Percentiles rank a stretch among this genome's conserved stretches.
Evolutionary conservation across 306 rosid species (phyloP).

Genomic region (Styphnolobium japonicum): DNA sequence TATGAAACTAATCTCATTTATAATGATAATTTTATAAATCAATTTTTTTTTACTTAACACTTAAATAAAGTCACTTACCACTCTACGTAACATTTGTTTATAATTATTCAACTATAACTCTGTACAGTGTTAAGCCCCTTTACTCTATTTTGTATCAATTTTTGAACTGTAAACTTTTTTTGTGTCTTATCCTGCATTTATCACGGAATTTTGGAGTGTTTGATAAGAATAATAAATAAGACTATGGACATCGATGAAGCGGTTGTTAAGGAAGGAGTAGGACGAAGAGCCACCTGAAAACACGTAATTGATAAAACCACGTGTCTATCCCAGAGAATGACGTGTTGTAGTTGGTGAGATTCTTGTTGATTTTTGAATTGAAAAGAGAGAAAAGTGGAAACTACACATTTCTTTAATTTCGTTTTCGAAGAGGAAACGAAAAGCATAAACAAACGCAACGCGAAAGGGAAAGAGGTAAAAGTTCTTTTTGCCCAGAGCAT

Average conservation of each 20-base stretch:
- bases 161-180: not conserved
- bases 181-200: not conserved
- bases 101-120: too few species aligned
- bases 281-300: not conserved
- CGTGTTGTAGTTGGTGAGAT: conserved; percentile 27
- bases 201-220: not conserved
- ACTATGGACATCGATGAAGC: not conserved
- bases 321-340: conserved; percentile 17
- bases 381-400: not conserved
- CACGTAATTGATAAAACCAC: conserved; percentile 18
- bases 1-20: too few species aligned
- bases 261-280: conserved; percentile 12
- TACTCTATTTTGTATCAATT: not conserved
- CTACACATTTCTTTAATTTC: conserved; percentile 8
- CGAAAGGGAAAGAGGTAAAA: not conserved
- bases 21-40: too few species aligned
- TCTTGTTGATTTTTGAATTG: conserved; percentile 6
- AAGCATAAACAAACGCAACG: not conserved
- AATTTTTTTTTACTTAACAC: too few species aligned
- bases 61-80: too few species aligned
- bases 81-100: too few species aligned
- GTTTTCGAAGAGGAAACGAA: not conserved
- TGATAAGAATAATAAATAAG: not conserved
- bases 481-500: not conserved
- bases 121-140: too few species aligned